Evolutionary conservation across 139 green algal genomes (phyloP).

Genomic region (Deuterostichococcus epilithicus): DNA sequence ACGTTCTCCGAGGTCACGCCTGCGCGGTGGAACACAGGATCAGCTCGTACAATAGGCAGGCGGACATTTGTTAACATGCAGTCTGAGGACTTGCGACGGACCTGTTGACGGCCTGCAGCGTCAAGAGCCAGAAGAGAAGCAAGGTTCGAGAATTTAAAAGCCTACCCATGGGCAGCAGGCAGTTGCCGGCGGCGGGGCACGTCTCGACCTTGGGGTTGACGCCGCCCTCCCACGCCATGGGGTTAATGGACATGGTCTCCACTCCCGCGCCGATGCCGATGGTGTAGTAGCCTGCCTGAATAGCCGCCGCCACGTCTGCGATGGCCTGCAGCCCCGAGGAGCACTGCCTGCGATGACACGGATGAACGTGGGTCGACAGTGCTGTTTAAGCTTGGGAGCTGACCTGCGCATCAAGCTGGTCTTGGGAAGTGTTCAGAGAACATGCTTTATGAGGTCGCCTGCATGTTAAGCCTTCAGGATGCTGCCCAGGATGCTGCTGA

Average conservation of each 20-base stretch:
- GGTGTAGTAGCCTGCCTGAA: constrained; percentile 94
- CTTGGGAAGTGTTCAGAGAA: too few species aligned
- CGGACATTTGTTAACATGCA: not conserved
- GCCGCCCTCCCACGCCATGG: constrained; percentile 95
- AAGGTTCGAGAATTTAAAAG: not conserved
- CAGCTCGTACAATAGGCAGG: not conserved
- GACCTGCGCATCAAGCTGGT: too few species aligned
- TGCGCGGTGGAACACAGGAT: constrained; percentile 12
- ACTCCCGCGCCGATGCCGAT: constrained; percentile 89
- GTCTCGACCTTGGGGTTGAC: constrained; percentile 81
- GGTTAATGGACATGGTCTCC: constrained; percentile 94
- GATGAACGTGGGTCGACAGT: not conserved
- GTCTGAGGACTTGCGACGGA: too few species aligned
- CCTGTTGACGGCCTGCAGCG: too few species aligned
- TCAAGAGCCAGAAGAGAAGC: not conserved
- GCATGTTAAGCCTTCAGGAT: too few species aligned
- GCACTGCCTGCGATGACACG: constrained; percentile 68
- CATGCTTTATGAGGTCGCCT: too few species aligned
- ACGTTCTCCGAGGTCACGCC: constrained; percentile 98
- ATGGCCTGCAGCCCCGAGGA: constrained; percentile 93
- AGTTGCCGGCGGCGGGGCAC: constrained; percentile 71
- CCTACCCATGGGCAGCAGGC: constrained; percentile 93
- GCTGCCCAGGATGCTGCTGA: too few species aligned
- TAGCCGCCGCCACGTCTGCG: constrained; percentile 88
- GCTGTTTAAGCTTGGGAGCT: too few species aligned